These are phyloP conservation scores for Yarrowia sp. DNA, from an alignment of 805 yeast species.

Conservation along the genomic window DNA sequence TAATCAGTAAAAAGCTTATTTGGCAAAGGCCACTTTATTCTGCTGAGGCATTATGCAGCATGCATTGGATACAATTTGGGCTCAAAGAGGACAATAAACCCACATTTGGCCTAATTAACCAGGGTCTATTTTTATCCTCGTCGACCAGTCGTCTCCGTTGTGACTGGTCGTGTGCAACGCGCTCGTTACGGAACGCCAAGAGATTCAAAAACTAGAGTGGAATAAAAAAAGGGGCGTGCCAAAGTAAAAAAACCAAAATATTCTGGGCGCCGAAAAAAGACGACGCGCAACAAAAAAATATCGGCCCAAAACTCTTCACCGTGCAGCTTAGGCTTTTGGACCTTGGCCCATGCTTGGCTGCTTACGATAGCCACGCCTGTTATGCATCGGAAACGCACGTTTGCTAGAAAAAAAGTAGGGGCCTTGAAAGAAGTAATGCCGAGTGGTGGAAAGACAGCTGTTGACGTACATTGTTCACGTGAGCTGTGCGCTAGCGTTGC, in stretches of 20 bases:
- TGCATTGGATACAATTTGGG: not conserved
- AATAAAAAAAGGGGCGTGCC: not conserved
- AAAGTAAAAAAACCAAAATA: not conserved
- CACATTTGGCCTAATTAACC: not conserved
- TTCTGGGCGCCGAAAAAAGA: too few relatives aligned
- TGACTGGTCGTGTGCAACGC: too few relatives aligned
- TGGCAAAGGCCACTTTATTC: not conserved
- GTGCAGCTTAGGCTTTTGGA: too few relatives aligned
- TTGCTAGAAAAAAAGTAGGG: too few relatives aligned
- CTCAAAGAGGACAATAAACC: not conserved
- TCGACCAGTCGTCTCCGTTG: too few relatives aligned
- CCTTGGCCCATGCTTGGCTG: slow-evolving; percentile 6
- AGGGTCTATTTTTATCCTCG: not conserved
- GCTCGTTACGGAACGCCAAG: too few relatives aligned
- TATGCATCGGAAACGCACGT: slow-evolving; percentile 15
- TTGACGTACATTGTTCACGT: not conserved
- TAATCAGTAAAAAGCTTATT: not conserved
- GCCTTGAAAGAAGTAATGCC: too few relatives aligned
- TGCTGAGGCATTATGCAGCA: slow-evolving; percentile 4
- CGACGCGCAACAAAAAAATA: not conserved
- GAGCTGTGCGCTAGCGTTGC: not conserved
- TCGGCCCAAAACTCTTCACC: too few relatives aligned
- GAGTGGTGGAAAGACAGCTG: not conserved
- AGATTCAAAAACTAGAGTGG: not conserved
- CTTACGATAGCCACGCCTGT: slow-evolving; percentile 6